phyloP scores from a whole-genome alignment of 306 rosid genomes.

The Vigna angularis region DNA sequence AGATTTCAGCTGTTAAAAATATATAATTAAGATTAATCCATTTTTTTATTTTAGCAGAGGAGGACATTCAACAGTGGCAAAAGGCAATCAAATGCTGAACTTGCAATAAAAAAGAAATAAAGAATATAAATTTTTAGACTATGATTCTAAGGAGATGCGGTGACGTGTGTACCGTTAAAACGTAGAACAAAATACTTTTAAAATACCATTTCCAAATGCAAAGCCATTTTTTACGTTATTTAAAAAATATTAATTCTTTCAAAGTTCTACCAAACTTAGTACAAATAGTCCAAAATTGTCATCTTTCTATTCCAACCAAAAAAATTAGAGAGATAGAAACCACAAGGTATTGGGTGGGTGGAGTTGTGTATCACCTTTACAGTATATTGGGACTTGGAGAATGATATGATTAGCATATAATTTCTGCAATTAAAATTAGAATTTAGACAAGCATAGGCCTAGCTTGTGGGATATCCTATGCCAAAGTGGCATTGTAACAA shows the following conservation, averaged over 20 bases:
- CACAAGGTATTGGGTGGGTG: background rate
- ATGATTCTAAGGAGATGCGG: too few species aligned
- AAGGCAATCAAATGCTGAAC: too few species aligned
- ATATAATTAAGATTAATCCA: too few species aligned
- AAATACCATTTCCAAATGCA: background rate
- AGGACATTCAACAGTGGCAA: too few species aligned
- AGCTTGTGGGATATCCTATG: conserved; percentile 88
- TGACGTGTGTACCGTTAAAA: conserved; percentile 1
- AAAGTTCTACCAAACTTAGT: background rate
- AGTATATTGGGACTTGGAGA: background rate
- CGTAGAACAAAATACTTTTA: conserved; percentile 7
- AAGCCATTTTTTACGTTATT: background rate
- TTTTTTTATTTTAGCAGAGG: too few species aligned
- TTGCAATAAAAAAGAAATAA: too few species aligned
- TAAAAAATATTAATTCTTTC: background rate
- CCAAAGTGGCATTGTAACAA: conserved; percentile 34
- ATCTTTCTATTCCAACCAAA: conserved; percentile 18
- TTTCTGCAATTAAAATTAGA: conserved; percentile 11
- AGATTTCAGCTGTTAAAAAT: too few species aligned
- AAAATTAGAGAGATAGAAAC: background rate
- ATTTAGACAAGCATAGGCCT: conserved; percentile 26
- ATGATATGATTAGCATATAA: conserved; percentile 20
- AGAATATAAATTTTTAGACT: too few species aligned
- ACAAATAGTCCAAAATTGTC: background rate
- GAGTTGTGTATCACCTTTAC: conserved; percentile 8